These are phyloP conservation scores for Cercospora sp. DNA, from an alignment of 2,329 filamentous ascomycete genomes.

Conservation along the genomic window DNA sequence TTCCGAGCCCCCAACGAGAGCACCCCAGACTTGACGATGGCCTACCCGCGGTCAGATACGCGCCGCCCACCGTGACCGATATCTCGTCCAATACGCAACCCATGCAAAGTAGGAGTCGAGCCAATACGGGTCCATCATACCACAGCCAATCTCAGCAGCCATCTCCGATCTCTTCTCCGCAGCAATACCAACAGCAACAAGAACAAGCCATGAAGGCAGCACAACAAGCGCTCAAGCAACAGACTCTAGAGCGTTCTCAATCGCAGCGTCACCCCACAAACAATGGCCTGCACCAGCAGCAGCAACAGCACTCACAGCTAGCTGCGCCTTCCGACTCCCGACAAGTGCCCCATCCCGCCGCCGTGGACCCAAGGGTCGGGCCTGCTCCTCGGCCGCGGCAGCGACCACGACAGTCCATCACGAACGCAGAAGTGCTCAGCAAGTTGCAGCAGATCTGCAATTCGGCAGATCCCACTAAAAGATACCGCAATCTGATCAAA, in stretches of 20 bases:
- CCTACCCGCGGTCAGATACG: slow-evolving; percentile 46
- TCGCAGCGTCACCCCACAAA: slow-evolving; percentile 61
- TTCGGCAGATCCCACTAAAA: slow-evolving; percentile 80
- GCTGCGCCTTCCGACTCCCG: slow-evolving; percentile 30
- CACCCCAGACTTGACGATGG: slow-evolving; percentile 39
- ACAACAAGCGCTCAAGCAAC: slow-evolving; percentile 69
- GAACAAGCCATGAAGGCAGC: slow-evolving; percentile 79
- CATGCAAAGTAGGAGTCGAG: slow-evolving; percentile 43
- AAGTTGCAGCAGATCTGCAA: slow-evolving; percentile 87
- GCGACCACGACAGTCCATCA: slow-evolving; percentile 69
- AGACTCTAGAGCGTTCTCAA: slow-evolving; percentile 65
- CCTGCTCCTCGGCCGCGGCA: slow-evolving; percentile 70
- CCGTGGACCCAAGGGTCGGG: slow-evolving; percentile 51
- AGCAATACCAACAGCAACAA: slow-evolving; percentile 69
- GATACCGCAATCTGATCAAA: slow-evolving; percentile 86
- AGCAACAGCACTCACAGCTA: slow-evolving; percentile 49
- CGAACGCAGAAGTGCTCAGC: slow-evolving; percentile 74
- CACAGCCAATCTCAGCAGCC: slow-evolving; percentile 42
- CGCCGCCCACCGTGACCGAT: slow-evolving; percentile 44
- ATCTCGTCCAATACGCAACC: slow-evolving; percentile 36
- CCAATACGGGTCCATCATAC: slow-evolving; percentile 48
- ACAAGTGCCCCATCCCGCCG: slow-evolving; percentile 37
- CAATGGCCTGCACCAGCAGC: slow-evolving; percentile 45
- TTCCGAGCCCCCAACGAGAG: slow-evolving; percentile 49
- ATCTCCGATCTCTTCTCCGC: slow-evolving; percentile 47